Evolutionary conservation across 306 rosid species (phyloP), one percentile per base, ranked within the genome.

Genomic region (Hylodesmum podocarpum): DNA sequence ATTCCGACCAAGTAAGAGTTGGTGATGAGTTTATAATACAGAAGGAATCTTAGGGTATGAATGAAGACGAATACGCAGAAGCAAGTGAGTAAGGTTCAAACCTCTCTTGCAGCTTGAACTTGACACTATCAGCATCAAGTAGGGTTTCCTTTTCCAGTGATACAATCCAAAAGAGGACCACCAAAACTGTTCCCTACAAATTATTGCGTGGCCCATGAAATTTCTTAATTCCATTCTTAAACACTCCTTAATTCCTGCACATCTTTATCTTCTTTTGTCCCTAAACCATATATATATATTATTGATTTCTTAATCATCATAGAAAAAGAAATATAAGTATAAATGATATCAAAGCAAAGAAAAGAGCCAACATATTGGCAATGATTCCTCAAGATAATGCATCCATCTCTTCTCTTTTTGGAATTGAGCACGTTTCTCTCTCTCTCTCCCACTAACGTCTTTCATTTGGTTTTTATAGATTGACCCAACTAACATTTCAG

Each of bases 1-100:
- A 68, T 87, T 85, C 90, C 91, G 94, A 88, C 96, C 91, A 81
- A 73, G 66, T 82, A 8, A 84, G 85, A 80, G 84, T 77, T 84
- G 82, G 77, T 59, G 86, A 82, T n/a, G 78, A 18, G 6, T 0
- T 22, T 51, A 75, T 68, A 37, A 76, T 49, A 58, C 75, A 8
- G 7, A 84, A 64, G 25, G 73, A 87, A 84, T 87, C 75, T 82
- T 79, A 14, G 33, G 62, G 62, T 76, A 73, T 62, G 69, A 73
- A 70, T 73, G 74, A 70, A 75, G 25, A 80, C 50, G 29, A 47
- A 55, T 67, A 46, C 24, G 14, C 40, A 51, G 59, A 13, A 53
- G n/a, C 70, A 82, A 82, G 22, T 63, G 21, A 51, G 18, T 59
- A 15, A 61, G 6, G 6, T 31, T 61, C 13, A 22, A 24, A 75